Evolutionary conservation across 768 basidiomycete genomes (phyloP).

Genomic region (Trichaptum fuscoviolaceum): DNA sequence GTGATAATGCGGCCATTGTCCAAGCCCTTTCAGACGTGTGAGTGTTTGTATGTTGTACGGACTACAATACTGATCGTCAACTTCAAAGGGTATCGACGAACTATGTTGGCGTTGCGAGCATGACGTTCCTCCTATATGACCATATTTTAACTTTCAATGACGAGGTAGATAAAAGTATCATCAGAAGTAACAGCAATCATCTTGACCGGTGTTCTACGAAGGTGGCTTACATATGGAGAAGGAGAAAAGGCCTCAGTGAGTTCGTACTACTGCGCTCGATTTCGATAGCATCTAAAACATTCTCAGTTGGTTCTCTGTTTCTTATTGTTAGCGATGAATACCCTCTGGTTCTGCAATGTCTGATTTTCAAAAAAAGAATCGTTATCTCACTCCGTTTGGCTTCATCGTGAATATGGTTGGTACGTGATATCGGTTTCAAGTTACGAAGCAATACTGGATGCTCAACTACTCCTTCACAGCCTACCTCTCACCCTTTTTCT

Average conservation of each 20-base stretch:
- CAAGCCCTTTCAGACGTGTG: neutral
- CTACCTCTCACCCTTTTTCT: neutral
- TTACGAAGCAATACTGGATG: neutral
- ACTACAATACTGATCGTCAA: neutral
- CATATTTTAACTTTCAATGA: neutral
- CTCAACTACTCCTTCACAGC: neutral
- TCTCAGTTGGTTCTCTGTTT: neutral
- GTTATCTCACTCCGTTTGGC: neutral
- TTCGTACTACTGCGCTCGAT: neutral
- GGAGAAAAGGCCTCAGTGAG: constrained; percentile 2
- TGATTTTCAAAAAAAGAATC: neutral
- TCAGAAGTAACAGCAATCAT: neutral
- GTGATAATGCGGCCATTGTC: neutral
- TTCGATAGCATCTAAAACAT: neutral
- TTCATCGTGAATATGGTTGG: constrained; percentile 2
- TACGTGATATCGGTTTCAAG: neutral
- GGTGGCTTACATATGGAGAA: constrained; percentile 3
- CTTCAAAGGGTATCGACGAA: neutral
- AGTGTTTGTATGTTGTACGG: neutral
- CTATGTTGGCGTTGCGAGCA: constrained; percentile 1
- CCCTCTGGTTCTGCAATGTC: neutral
- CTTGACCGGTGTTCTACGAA: neutral
- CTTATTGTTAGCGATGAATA: neutral
- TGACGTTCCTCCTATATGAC: constrained; percentile 3
- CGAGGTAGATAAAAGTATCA: neutral